Base-by-base conservation (phyloP, 106 monocot genomes). In the Phalaenopsis equestris region DNA sequence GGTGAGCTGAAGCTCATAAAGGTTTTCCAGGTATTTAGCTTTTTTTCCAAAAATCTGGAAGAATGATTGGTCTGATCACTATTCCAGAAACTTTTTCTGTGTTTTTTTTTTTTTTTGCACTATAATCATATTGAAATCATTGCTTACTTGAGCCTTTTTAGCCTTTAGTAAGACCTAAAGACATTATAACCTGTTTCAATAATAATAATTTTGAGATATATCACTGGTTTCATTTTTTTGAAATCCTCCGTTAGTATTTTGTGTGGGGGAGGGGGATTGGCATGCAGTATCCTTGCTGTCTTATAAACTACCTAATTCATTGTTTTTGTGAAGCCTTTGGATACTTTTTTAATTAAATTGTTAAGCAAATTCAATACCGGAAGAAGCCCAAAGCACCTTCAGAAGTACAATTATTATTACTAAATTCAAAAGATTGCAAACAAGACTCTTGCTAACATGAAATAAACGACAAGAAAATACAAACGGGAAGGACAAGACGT, bases 1-100 rank as follows among this genome's bases (percentile, higher is more conserved):
- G 98, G 98, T 75, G 98, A 98, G 81, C 94, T 98, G 77, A 98
- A 98, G 89, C 94, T 98, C 75, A 98, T 98, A 55, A 98, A 98
- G 86, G 92, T 94, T 81, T 98, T 98, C 74, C 98, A 98, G 94
- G 96, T 94, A 84, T 85, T 23, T 73, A 77, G 43, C 52, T n/a
- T 76, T 10, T 48, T 45, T 21, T 52, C 12, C 43, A 18, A 36
- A 19, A 6, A 19, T 74, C 19, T 74, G 37, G 12, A 45, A 45
- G 74, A 70, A 70, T 43, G 1, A 5, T 42, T 19, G 1, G 12
- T 43, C 43, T 74, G 8, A 39, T 74, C n/a, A 42, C 11, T n/a
- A 30, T 18, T 45, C 6, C 15, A 43, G 19, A 21, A 24, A 3
- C 42, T n/a, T 74, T 74, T 30, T 74, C 2, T 3, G 43, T 43